Evolutionary conservation across 192 early-diverging fungal genomes (phyloP).

Genomic region (Lobulomyces angularis): DNA sequence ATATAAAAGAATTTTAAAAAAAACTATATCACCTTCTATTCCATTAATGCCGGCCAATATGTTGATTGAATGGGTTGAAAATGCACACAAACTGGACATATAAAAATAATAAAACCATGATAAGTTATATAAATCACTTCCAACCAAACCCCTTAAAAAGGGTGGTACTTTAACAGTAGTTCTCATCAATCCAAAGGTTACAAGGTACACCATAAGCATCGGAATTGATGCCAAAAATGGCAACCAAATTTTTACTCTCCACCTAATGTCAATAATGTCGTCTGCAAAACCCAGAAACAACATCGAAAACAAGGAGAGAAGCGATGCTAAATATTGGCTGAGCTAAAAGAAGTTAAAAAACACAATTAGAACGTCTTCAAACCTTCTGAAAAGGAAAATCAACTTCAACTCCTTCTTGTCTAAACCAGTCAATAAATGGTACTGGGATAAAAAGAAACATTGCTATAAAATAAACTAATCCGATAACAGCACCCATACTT

Average conservation of each 20-base stretch:
- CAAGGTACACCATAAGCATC: constrained; percentile 84
- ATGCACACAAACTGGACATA: constrained; percentile 76
- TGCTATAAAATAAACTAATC: constrained; percentile 72
- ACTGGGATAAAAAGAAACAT: constrained; percentile 91
- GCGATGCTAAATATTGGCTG: constrained; percentile 79
- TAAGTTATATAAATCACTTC: constrained; percentile 64
- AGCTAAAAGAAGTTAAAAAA: constrained; percentile 33
- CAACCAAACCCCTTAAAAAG: constrained; percentile 60
- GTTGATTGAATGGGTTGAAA: constrained; percentile 97
- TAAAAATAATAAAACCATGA: constrained; percentile 77
- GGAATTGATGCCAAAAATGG: constrained; percentile 88
- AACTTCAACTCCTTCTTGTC: constrained; percentile 17
- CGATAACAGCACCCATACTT: constrained; percentile 82
- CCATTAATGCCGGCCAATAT: constrained; percentile 98
- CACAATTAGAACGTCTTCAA: background rate
- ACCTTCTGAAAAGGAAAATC: background rate
- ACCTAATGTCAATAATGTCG: constrained; percentile 90
- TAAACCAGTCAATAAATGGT: constrained; percentile 80
- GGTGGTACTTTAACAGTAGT: constrained; percentile 81
- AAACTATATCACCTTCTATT: constrained; percentile 86
- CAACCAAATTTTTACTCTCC: constrained; percentile 91
- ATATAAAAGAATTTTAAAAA: too few relatives aligned
- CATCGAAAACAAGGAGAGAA: constrained; percentile 91
- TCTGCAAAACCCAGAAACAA: constrained; percentile 96
- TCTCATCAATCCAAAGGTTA: constrained; percentile 72